Percentiles rank a stretch among this genome's conserved stretches.
Evolutionary conservation across 768 basidiomycete genomes (phyloP).

Genomic region (Asterophora parasitica): DNA sequence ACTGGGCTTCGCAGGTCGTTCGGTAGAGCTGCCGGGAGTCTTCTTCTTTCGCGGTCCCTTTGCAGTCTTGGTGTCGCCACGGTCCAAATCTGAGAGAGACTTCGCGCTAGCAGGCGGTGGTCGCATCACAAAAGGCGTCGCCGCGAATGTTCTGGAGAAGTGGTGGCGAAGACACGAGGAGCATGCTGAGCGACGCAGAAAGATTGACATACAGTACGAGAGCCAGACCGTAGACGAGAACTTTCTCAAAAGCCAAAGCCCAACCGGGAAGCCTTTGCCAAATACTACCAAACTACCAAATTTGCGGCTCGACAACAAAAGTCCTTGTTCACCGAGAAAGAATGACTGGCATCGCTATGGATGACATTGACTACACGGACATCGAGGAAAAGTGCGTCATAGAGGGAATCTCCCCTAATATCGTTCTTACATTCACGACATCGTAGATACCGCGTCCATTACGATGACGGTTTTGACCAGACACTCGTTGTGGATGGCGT

Average conservation of each 20-base stretch:
- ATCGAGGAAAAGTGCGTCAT: slow-evolving; percentile 75
- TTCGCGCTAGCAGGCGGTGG: background rate
- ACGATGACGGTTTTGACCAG: slow-evolving; percentile 86
- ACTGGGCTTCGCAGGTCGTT: background rate
- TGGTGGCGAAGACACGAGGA: slow-evolving; percentile 1
- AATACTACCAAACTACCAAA: background rate
- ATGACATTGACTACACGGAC: slow-evolving; percentile 82
- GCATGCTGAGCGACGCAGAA: slow-evolving; percentile 11
- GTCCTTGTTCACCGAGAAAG: slow-evolving; percentile 40
- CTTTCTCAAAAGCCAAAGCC: too few species aligned
- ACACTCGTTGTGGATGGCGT: slow-evolving; percentile 90
- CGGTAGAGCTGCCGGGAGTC: background rate
- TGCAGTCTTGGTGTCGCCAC: background rate
- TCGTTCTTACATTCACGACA: slow-evolving; percentile 3
- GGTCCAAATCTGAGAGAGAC: background rate
- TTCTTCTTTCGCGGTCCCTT: slow-evolving; percentile 1
- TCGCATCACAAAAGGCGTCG: background rate
- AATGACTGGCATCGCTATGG: slow-evolving; percentile 50
- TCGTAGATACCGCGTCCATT: slow-evolving; percentile 76
- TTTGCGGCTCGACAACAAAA: slow-evolving; percentile 38
- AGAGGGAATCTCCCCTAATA: background rate
- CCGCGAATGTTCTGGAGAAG: background rate
- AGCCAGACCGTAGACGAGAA: too few species aligned
- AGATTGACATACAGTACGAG: slow-evolving; percentile 13
- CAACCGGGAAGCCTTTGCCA: background rate